Evolutionary conservation across 768 basidiomycete species (phyloP).

Genomic region (Termitomyces sp.): DNA sequence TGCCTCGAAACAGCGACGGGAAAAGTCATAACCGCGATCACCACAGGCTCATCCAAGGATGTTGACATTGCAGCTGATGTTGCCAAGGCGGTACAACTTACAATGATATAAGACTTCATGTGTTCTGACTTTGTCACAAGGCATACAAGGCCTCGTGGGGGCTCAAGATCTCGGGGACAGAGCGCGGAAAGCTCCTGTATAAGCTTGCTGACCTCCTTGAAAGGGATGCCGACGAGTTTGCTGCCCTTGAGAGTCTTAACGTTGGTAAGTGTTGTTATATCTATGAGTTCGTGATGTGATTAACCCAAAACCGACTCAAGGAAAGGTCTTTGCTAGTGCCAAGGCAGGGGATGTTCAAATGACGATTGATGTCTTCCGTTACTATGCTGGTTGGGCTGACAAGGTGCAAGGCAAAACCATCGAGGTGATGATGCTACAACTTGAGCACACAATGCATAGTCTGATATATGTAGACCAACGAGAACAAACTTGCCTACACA

Average conservation of each 20-base stretch:
- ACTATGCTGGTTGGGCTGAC: constrained; percentile 88
- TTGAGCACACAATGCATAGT: neutral
- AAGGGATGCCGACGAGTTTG: constrained; percentile 25
- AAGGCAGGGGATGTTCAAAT: constrained; percentile 45
- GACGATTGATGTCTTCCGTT: constrained; percentile 51
- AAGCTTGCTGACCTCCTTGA: constrained; percentile 31
- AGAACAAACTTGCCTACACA: constrained; percentile 27
- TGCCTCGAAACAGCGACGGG: constrained; percentile 44
- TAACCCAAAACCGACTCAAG: constrained; percentile 20
- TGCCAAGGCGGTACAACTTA: constrained; percentile 41
- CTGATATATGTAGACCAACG: constrained; percentile 19
- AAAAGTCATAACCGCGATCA: constrained; percentile 47
- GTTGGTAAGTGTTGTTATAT: constrained; percentile 18
- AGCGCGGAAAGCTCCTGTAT: constrained; percentile 25
- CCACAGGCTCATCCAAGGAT: constrained; percentile 32
- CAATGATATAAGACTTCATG: too few species aligned
- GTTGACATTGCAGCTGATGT: constrained; percentile 54
- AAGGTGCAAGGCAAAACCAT: constrained; percentile 72
- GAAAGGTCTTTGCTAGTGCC: constrained; percentile 52
- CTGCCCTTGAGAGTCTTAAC: constrained; percentile 25
- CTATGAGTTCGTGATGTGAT: neutral
- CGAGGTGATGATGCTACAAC: constrained; percentile 32
- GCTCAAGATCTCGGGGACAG: constrained; percentile 44
- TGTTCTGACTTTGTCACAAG: constrained; percentile 9
- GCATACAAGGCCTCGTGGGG: constrained; percentile 64